Evolutionary conservation across 2,329 filamentous ascomycete species (phyloP), one percentile per base, ranked within the genome.

Genomic region (Sarocladium brachiariae): DNA sequence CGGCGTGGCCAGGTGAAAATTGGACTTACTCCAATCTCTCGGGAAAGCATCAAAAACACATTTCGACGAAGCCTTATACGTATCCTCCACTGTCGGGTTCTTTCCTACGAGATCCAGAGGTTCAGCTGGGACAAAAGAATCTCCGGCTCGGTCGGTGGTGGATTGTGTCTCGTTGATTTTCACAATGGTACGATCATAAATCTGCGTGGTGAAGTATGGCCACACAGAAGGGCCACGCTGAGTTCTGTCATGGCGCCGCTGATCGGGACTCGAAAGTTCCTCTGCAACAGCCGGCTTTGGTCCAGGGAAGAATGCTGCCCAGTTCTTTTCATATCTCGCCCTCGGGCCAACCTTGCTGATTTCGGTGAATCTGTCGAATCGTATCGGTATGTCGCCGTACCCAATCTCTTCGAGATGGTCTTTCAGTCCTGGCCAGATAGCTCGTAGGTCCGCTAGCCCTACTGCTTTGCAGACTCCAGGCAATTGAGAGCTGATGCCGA

Each of bases 271-370:
- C n/a, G 16, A 31, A 3, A 33, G 9, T 4, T 7, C 19, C 4
- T 50, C 11, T 24, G 31, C n/a, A 5, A 34, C 51, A 8, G 31
- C 37, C 6, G 52, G 52, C 21, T 43, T 49, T 2, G 52, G 52
- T 4, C 52, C 52, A 11, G 50, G 25, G 21, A 54, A 54, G 48
- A 54, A 54, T 6, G 52, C 31, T 11, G 52, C 52, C 52, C 52
- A 54, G 25, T 54, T 54, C 50, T 54, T 54, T 30, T 52, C 52
- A 16, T 43, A 43, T 8, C 9, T 19, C 39, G 39, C 39, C 21
- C 23, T 16, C n/a, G 45, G 49, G 3, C 24, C n/a, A 10, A 49
- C 41, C 35, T 46, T 54, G 3, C 27, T 50, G 11, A 54, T 30
- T 34, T 54, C 52, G 5, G 52, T 54, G 16, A 54, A 52, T 1